Percentiles rank a stretch among this genome's conserved stretches.
phyloP scores from a whole-genome alignment of 140 eudicot genomes.

The Ambrosia hybrid region DNA sequence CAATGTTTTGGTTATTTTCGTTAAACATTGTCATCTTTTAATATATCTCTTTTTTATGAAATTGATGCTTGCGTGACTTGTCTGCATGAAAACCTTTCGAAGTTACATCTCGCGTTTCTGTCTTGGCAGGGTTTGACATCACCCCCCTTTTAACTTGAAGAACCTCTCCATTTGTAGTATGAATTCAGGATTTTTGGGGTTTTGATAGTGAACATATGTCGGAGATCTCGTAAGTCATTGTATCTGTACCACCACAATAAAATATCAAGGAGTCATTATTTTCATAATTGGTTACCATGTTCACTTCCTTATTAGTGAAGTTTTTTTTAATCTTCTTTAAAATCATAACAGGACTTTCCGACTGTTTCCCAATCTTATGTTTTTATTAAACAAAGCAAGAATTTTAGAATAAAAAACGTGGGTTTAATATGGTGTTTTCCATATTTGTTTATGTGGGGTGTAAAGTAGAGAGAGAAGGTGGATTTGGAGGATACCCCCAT shows the following conservation, averaged over 20 bases:
- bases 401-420: too few relatives aligned
- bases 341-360: not conserved
- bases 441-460: too few relatives aligned
- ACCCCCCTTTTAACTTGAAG: conserved; percentile 16
- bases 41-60: too few relatives aligned
- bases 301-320: conserved; percentile 6
- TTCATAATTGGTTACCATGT: conserved; percentile 9
- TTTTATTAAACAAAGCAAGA: too few relatives aligned
- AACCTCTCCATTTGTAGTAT: conserved; percentile 15
- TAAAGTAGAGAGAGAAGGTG: not conserved
- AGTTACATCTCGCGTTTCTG: too few relatives aligned
- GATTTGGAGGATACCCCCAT: not conserved
- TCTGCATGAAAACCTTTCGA: too few relatives aligned
- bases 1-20: too few relatives aligned
- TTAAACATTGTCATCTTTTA: too few relatives aligned
- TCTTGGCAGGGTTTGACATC: not conserved
- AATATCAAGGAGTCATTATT: conserved; percentile 5
- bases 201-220: conserved; percentile 4
- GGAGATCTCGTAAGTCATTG: conserved; percentile 10
- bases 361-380: too few relatives aligned
- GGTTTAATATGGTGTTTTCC: too few relatives aligned
- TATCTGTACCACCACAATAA: conserved; percentile 13
- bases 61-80: too few relatives aligned
- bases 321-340: not conserved
- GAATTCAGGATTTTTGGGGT: not conserved